Evolutionary conservation across 225 moss, liverwort and hornwort genomes (phyloP).

Genomic region (Straminergon stramineum): DNA sequence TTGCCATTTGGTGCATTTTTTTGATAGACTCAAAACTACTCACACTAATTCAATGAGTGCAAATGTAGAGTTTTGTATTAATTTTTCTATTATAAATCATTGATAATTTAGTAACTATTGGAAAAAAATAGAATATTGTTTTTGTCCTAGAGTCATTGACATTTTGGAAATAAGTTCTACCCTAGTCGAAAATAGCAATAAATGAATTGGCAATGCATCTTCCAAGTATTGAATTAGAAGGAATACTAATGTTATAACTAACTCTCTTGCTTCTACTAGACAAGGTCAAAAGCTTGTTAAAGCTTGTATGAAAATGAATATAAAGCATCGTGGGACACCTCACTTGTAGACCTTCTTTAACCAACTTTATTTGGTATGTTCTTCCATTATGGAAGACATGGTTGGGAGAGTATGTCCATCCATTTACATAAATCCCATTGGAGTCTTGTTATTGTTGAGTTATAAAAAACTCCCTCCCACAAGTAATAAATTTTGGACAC

Average conservation of each 20-base stretch:
- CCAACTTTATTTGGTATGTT: neutral
- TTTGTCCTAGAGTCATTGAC: neutral
- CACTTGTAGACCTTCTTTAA: neutral
- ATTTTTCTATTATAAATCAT: neutral
- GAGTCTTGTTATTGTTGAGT: neutral
- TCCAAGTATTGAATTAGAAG: neutral
- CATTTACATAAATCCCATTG: neutral
- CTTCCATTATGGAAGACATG: fast-evolving
- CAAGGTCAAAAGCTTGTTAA: too few species aligned
- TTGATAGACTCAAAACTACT: neutral
- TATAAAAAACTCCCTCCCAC: fast-evolving
- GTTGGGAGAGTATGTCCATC: too few species aligned
- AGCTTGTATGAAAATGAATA: neutral
- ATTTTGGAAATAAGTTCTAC: neutral
- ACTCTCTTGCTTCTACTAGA: neutral
- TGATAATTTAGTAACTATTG: neutral
- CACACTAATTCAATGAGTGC: neutral
- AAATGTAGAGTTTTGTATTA: too few species aligned
- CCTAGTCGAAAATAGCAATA: neutral
- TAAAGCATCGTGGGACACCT: neutral
- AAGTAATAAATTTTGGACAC: neutral
- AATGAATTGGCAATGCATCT: neutral
- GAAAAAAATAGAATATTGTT: too few species aligned
- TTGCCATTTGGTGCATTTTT: neutral
- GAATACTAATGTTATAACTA: neutral